Percentiles rank a stretch among this genome's conserved stretches.
Conservation (phyloP, 192 early-diverging fungal species). For the Coemansia sp. region DNA sequence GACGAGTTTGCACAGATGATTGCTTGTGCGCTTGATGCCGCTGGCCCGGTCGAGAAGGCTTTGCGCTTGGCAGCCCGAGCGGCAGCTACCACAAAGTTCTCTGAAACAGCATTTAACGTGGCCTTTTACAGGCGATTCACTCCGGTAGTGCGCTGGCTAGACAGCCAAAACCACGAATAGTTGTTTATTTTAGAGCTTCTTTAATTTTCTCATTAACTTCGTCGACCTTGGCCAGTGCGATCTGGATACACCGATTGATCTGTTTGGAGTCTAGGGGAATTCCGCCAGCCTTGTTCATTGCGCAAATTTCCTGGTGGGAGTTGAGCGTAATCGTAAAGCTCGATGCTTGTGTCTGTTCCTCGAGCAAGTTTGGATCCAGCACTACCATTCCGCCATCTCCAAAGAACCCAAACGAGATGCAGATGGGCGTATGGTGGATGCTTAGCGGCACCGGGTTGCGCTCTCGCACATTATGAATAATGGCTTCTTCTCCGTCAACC, state of each 20-base stretch:
- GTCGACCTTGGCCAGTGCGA: constrained; percentile 62
- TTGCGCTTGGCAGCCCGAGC: constrained; percentile 64
- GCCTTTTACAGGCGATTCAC: constrained; percentile 30
- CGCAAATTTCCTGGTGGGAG: constrained; percentile 88
- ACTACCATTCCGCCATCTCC: constrained; percentile 66
- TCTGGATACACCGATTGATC: constrained; percentile 77
- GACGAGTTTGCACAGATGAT: constrained; percentile 65
- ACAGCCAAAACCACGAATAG: constrained; percentile 26
- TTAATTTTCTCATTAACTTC: constrained; percentile 76
- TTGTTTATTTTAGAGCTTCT: constrained; percentile 58
- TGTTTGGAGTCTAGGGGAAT: constrained; percentile 69
- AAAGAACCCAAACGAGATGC: constrained; percentile 91
- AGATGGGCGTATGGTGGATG: constrained; percentile 94
- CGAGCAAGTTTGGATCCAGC: constrained; percentile 81
- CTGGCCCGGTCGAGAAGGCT: constrained; percentile 42
- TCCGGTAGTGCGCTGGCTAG: constrained; percentile 49
- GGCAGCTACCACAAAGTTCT: constrained; percentile 67
- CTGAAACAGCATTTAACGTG: constrained; percentile 59
- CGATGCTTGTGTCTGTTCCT: constrained; percentile 82
- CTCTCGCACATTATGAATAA: constrained; percentile 76
- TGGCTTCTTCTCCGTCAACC: constrained; percentile 87
- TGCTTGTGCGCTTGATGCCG: constrained; percentile 43
- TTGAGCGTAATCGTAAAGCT: constrained; percentile 90
- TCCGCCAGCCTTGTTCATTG: constrained; percentile 89
- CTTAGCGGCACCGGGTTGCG: constrained; percentile 91